Conservation (phyloP, 2,329 filamentous ascomycete species). For the Arthrobotrys iridis region DNA sequence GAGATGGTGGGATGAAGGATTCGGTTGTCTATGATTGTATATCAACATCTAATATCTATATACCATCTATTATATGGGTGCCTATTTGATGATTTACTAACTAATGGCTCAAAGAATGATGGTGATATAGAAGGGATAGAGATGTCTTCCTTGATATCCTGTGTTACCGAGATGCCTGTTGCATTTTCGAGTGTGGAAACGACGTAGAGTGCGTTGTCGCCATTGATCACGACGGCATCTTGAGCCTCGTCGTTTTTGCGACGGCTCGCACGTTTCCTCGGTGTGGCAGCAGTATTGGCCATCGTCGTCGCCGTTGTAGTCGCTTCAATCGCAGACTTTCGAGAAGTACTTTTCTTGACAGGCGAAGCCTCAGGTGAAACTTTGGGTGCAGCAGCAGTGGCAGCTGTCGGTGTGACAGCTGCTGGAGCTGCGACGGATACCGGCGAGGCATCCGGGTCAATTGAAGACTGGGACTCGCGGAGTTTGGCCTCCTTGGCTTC, state of each 20-base stretch:
- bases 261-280: slow-evolving; percentile 22
- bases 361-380: slow-evolving; percentile 3
- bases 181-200: background rate
- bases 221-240: slow-evolving; percentile 10
- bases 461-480: slow-evolving; percentile 16
- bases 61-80: too few species aligned
- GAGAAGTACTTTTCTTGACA: slow-evolving; percentile 20
- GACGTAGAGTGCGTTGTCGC: slow-evolving; percentile 11
- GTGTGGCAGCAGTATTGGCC: background rate
- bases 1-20: slow-evolving; percentile 30
- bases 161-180: background rate
- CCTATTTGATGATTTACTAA: background rate
- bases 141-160: background rate
- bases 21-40: background rate
- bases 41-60: background rate
- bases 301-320: background rate
- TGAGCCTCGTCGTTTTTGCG: slow-evolving; percentile 16
- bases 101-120: slow-evolving; percentile 42
- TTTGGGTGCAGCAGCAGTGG: background rate
- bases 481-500: slow-evolving; percentile 48
- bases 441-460: slow-evolving; percentile 4
- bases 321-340: background rate
- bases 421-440: background rate
- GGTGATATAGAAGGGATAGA: background rate
- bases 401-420: background rate